These are phyloP conservation scores for Xerocomellus dryophilus DNA, from an alignment of 768 basidiomycete genomes.

Conservation along the genomic window DNA sequence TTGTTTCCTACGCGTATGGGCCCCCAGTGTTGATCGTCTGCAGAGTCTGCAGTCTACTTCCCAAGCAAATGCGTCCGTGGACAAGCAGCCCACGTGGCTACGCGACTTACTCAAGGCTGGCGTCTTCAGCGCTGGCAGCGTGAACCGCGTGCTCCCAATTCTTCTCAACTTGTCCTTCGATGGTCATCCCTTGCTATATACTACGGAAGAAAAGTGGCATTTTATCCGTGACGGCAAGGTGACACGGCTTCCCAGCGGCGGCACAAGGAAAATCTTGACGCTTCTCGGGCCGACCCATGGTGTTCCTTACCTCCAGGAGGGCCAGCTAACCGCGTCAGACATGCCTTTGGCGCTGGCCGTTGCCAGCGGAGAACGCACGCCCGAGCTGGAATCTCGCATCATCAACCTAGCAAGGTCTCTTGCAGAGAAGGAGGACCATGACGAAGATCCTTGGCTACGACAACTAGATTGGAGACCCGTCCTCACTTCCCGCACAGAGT, in stretches of 20 bases:
- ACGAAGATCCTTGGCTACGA: constrained; percentile 52
- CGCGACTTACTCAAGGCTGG: constrained; percentile 42
- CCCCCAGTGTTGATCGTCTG: not conserved
- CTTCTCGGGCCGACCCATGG: constrained; percentile 50
- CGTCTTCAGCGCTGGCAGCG: constrained; percentile 37
- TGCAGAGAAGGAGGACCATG: constrained; percentile 19
- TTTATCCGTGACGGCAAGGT: constrained; percentile 37
- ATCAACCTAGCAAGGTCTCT: constrained; percentile 40
- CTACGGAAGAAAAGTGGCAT: constrained; percentile 65
- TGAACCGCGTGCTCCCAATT: constrained; percentile 57
- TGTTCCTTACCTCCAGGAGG: constrained; percentile 41
- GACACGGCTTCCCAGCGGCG: constrained; percentile 42
- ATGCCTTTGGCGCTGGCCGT: constrained; percentile 45
- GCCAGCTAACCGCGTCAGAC: constrained; percentile 42
- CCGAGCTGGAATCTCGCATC: constrained; percentile 35
- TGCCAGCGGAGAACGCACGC: constrained; percentile 40
- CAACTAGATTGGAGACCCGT: constrained; percentile 68
- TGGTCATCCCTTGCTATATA: constrained; percentile 56
- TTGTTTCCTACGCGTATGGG: not conserved
- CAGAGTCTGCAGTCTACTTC: constrained; percentile 6
- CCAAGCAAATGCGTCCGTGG: not conserved
- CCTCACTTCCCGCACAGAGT: not conserved
- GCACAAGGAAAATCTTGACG: constrained; percentile 39
- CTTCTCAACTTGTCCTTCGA: constrained; percentile 64
- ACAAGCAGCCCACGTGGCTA: constrained; percentile 55